Evolutionary conservation across 805 yeast species (phyloP).

Genomic region (Zygosaccharomyces gambellarensis): DNA sequence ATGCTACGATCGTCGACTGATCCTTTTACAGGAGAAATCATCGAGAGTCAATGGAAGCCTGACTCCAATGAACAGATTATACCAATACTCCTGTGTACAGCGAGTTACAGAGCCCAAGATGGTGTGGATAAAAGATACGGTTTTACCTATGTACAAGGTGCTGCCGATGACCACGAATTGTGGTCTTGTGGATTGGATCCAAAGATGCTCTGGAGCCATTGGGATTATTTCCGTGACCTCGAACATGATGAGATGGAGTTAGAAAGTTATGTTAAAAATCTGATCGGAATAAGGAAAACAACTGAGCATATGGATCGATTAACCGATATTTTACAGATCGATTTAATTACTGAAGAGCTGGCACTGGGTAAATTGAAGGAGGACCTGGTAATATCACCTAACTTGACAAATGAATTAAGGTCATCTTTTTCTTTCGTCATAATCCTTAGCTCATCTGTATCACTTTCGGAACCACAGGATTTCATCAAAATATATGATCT

Average conservation of each 20-base stretch:
- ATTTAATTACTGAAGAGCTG: constrained; percentile 20
- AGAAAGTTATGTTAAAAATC: constrained; percentile 8
- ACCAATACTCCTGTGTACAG: constrained; percentile 53
- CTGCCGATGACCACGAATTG: constrained; percentile 89
- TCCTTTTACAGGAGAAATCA: constrained; percentile 30
- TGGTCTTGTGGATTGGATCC: constrained; percentile 66
- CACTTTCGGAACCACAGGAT: neutral
- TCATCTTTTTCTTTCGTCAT: constrained; percentile 15
- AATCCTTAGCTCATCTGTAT: constrained; percentile 19
- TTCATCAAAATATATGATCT: constrained; percentile 14
- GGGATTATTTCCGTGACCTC: constrained; percentile 27
- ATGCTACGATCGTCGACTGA: constrained; percentile 22
- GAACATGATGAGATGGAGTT: constrained; percentile 33
- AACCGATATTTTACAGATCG: constrained; percentile 13
- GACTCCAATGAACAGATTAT: constrained; percentile 36
- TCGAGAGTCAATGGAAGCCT: constrained; percentile 30
- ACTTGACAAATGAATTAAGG: constrained; percentile 8
- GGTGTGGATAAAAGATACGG: constrained; percentile 47
- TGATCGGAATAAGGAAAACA: neutral
- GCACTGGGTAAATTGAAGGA: constrained; percentile 21
- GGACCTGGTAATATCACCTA: constrained; percentile 10
- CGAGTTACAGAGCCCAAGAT: constrained; percentile 58
- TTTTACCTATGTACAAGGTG: constrained; percentile 77
- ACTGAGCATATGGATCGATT: neutral
- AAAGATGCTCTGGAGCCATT: constrained; percentile 50